Evolutionary conservation across 192 early-diverging fungal species (phyloP).

Genomic region (Podila minutissima): DNA sequence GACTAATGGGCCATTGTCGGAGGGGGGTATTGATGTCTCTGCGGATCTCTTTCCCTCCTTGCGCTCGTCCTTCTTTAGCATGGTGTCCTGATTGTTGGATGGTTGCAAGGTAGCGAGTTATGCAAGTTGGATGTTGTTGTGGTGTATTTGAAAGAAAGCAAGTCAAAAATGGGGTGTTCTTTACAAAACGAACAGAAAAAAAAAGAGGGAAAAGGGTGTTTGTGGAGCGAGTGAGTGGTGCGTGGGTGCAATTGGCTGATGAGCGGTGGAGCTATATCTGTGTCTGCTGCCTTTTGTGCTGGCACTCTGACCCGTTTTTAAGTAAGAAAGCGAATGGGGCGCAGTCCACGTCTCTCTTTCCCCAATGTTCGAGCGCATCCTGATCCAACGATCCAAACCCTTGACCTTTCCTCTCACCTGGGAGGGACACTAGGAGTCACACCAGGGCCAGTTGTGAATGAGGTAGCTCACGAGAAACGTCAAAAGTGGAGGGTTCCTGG

Average conservation of each 20-base stretch:
- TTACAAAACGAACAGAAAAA: too few species aligned
- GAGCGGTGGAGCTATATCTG: neutral
- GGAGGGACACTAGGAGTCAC: too few species aligned
- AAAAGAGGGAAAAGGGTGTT: neutral
- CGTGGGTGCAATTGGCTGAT: neutral
- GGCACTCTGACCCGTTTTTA: neutral
- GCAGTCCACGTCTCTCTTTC: neutral
- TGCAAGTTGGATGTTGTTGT: neutral
- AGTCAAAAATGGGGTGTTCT: neutral
- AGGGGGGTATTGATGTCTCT: constrained; percentile 29
- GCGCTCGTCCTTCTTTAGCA: constrained; percentile 48
- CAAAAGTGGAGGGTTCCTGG: too few species aligned
- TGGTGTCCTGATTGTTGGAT: neutral
- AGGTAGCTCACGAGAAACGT: too few species aligned
- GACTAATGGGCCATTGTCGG: constrained; percentile 1
- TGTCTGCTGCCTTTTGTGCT: neutral
- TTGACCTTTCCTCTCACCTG: neutral
- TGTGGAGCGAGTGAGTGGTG: neutral
- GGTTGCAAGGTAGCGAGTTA: neutral
- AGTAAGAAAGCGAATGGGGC: neutral
- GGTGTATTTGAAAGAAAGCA: neutral
- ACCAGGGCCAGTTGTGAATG: too few species aligned
- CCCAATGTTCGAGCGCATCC: neutral
- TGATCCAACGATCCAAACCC: neutral
- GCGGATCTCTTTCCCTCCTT: constrained; percentile 38